Base-by-base conservation (phyloP, 2,329 filamentous ascomycete species). In the Ophiostoma perfectum region DNA sequence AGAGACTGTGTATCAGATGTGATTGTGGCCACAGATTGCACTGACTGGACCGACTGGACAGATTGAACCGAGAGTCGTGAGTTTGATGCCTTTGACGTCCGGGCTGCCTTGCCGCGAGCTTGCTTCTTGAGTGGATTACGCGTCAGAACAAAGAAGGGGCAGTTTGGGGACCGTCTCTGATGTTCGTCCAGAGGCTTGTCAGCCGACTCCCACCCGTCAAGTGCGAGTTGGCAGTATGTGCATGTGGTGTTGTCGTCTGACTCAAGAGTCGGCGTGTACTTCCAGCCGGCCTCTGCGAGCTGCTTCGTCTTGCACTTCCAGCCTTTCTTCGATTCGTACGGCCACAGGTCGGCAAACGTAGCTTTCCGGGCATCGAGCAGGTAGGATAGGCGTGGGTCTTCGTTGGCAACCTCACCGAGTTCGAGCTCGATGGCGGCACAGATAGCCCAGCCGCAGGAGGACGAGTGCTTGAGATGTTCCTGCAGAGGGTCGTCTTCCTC, bases 161-260 rank as follows among this genome's bases (percentile, higher is more conserved):
- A 99, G 38, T 89, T 83, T 0, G 92, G 86, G 1, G 89, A 90
- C 73, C 95, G 88, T 67, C 86, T 88, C 74, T 88, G 87, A 76
- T 99, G 95, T 76, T 99, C 95, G 70, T 96, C 88, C 88, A 90
- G 86, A 70, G 95, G 95, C 76, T 96, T 92, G 77, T 99, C 95
- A 70, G 89, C 88, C 1, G 90, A 89, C 76, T 98, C 95, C 95
- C 96, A 99, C 6, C 93, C 93, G 77, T 98, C 94, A 11, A 99
- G 84, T 11, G 90, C 92, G 16, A 98, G 80, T 69, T 90, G 87
- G 80, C 95, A 99, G 79, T 98, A 97, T 41, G 91, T 85, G 76
- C 95, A 99, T 11, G 90, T 95, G 9, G 92, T 91, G 80, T 94
- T 91, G 77, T 99, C 95, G 72, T 95, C 89, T 12, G 88, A 92